phyloP scores from a whole-genome alignment of 768 basidiomycete genomes.

The Mycena floridula region DNA sequence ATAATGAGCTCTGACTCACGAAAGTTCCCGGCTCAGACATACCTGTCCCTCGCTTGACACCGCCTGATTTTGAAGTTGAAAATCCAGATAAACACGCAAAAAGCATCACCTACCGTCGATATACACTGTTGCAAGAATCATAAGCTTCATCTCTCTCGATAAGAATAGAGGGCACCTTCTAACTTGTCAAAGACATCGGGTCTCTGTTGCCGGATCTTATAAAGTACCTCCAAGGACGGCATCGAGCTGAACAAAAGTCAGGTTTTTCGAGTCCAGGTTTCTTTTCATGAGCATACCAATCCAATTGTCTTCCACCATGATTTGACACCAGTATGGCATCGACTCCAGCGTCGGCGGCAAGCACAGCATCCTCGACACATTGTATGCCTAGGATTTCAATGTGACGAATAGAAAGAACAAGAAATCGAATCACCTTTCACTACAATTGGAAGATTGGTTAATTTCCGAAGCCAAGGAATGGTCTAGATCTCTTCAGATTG shows the following conservation, averaged over 20 bases:
- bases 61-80: constrained; percentile 26
- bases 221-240: constrained; percentile 73
- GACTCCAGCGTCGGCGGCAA: constrained; percentile 77
- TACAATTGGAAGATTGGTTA: constrained; percentile 66
- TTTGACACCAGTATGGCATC: constrained; percentile 89
- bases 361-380: constrained; percentile 65
- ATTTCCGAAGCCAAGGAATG: constrained; percentile 68
- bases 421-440: too few species aligned
- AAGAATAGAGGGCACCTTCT: constrained; percentile 44
- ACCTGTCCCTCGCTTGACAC: constrained; percentile 76
- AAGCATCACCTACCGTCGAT: constrained; percentile 59
- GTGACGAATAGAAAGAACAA: too few species aligned
- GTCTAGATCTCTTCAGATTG: constrained; percentile 34
- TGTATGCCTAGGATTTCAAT: constrained; percentile 3
- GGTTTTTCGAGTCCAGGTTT: too few species aligned
- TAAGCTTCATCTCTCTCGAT: not conserved
- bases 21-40: too few species aligned
- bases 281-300: constrained; percentile 46
- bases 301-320: constrained; percentile 86
- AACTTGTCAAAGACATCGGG: constrained; percentile 70
- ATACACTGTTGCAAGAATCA: constrained; percentile 50
- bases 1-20: too few species aligned
- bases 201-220: constrained; percentile 62
- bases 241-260: constrained; percentile 52
- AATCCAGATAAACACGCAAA: not conserved